These are phyloP conservation scores for Actinomortierella ambigua DNA, from an alignment of 371 early-diverging fungal species.

Conservation along the genomic window DNA sequence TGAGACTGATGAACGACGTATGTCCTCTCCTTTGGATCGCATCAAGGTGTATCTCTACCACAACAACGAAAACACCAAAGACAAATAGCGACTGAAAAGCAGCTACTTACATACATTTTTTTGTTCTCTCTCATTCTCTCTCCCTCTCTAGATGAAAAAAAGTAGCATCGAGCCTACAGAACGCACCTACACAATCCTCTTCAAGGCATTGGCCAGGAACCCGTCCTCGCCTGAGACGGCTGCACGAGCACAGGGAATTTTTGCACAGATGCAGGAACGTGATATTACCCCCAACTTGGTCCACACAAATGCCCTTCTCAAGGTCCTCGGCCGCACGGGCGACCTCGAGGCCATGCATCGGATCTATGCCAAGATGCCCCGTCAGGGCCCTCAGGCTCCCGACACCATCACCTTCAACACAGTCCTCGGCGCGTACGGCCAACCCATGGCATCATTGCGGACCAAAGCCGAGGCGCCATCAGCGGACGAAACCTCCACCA, in stretches of 20 bases:
- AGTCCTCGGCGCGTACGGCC: slow-evolving; percentile 40
- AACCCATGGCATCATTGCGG: too few relatives aligned
- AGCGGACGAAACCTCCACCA: not conserved
- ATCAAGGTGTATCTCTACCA: not conserved
- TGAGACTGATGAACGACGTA: slow-evolving; percentile 47
- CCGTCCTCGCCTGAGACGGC: slow-evolving; percentile 37
- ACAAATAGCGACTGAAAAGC: too few relatives aligned
- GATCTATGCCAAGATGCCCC: slow-evolving; percentile 31
- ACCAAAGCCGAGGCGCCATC: not conserved
- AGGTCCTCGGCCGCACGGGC: slow-evolving; percentile 42
- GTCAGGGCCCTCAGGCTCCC: slow-evolving; percentile 23
- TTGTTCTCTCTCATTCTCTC: not conserved
- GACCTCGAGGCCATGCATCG: slow-evolving; percentile 24
- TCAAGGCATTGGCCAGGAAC: slow-evolving; percentile 48
- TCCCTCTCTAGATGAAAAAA: slow-evolving; percentile 48
- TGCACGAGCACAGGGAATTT: slow-evolving; percentile 30
- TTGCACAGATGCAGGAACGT: slow-evolving; percentile 22
- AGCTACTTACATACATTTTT: not conserved
- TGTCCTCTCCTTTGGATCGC: too few relatives aligned
- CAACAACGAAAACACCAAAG: too few relatives aligned
- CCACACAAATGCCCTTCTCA: slow-evolving; percentile 50
- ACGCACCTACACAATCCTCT: slow-evolving; percentile 46
- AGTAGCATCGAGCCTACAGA: slow-evolving; percentile 47
- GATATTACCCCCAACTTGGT: slow-evolving; percentile 18
- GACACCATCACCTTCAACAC: slow-evolving; percentile 49